phyloP scores from a whole-genome alignment of 768 basidiomycete genomes.

The Auriscalpium vulgare region DNA sequence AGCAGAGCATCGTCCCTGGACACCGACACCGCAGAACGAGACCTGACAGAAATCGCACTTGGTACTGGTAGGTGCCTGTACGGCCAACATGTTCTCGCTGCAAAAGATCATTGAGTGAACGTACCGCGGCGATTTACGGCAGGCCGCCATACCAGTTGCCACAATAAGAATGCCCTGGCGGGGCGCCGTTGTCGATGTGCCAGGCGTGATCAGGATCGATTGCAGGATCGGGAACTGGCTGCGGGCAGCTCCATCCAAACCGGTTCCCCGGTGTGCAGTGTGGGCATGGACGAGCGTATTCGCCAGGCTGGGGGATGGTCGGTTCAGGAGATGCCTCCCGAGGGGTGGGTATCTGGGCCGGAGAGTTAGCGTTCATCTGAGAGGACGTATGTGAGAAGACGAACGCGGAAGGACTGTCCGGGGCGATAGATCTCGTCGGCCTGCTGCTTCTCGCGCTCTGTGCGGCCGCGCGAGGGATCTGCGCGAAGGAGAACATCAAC shows the following conservation, averaged over 20 bases:
- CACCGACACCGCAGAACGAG: slow-evolving; percentile 74
- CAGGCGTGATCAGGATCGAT: slow-evolving; percentile 65
- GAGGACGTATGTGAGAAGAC: slow-evolving; percentile 18
- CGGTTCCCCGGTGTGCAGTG: slow-evolving; percentile 65
- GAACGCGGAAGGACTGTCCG: slow-evolving; percentile 56
- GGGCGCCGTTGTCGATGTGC: slow-evolving; percentile 68
- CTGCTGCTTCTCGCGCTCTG: slow-evolving; percentile 65
- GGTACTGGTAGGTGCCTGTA: slow-evolving; percentile 67
- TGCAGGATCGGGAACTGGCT: slow-evolving; percentile 67
- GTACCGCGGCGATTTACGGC: neutral
- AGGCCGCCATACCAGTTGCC: slow-evolving; percentile 60
- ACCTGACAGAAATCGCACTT: slow-evolving; percentile 80
- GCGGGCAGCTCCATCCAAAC: slow-evolving; percentile 76
- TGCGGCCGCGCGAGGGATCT: slow-evolving; percentile 59
- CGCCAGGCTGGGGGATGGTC: slow-evolving; percentile 51
- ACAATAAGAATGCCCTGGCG: slow-evolving; percentile 74
- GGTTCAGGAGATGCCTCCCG: slow-evolving; percentile 73
- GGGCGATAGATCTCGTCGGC: slow-evolving; percentile 74
- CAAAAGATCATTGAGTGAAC: neutral
- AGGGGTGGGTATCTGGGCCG: slow-evolving; percentile 60
- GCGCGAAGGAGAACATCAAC: slow-evolving; percentile 65
- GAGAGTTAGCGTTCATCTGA: neutral
- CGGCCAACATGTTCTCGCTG: slow-evolving; percentile 70
- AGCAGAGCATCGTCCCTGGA: slow-evolving; percentile 68
- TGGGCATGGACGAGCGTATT: slow-evolving; percentile 72